phyloP scores from a whole-genome alignment of 2,329 filamentous ascomycete genomes.

The Phialocephala subalpina region DNA sequence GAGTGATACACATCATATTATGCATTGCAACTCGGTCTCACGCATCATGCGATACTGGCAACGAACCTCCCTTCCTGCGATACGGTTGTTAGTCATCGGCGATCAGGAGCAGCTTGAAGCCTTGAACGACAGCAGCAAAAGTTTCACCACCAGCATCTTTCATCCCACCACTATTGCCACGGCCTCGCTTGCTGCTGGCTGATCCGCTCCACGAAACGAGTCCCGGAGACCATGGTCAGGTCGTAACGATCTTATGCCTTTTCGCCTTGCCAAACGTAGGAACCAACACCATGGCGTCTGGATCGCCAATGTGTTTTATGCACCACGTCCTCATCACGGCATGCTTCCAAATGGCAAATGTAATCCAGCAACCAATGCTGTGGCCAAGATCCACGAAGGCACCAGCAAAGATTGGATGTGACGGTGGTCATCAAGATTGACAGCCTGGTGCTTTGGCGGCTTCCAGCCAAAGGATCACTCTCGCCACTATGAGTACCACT shows the following conservation, averaged over 20 bases:
- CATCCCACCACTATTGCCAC: conserved; percentile 19
- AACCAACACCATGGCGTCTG: conserved; percentile 28
- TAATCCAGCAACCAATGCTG: conserved; percentile 7
- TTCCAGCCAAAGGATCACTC: conserved; percentile 14
- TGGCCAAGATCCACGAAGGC: conserved; percentile 10
- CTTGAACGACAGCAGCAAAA: conserved; percentile 20
- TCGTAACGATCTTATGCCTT: conserved; percentile 23
- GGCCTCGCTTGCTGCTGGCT: conserved; percentile 4
- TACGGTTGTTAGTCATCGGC: conserved; percentile 4
- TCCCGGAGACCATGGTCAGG: conserved; percentile 25
- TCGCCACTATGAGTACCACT: background rate
- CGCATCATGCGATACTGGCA: conserved; percentile 5
- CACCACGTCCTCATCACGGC: conserved; percentile 22
- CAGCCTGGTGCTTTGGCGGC: conserved; percentile 6
- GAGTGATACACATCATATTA: conserved; percentile 14
- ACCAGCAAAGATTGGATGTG: conserved; percentile 1
- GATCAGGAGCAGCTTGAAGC: conserved; percentile 22
- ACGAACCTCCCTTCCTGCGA: background rate
- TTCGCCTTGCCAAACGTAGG: conserved; percentile 22
- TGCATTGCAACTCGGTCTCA: conserved; percentile 16
- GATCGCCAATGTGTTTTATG: conserved; percentile 30
- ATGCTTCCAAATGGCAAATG: conserved; percentile 6
- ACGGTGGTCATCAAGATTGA: conserved; percentile 2
- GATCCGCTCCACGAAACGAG: conserved; percentile 32
- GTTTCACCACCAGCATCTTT: conserved; percentile 22